These are phyloP conservation scores for Piper longum DNA, from an alignment of 164 flowering plant genomes.

Conservation along the genomic window DNA sequence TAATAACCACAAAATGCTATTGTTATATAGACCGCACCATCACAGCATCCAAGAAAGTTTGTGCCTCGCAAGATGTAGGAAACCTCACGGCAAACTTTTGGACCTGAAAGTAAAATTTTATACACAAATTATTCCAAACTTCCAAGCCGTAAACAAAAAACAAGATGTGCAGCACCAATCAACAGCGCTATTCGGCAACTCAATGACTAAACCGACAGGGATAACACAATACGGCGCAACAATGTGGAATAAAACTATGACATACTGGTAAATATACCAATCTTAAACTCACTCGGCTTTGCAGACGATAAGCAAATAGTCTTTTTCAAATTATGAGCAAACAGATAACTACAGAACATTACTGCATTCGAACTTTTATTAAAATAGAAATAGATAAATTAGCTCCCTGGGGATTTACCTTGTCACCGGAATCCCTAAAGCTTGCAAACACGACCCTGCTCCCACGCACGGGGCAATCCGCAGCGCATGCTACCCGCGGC, in stretches of 20 bases:
- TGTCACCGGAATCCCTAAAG: conserved; percentile 20
- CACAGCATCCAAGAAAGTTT: conserved; percentile 16
- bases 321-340: not conserved
- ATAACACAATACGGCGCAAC: no score
- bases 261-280: no score
- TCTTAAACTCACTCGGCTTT: no score
- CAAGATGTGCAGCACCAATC: not conserved
- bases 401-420: conserved; percentile 17
- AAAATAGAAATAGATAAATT: not conserved
- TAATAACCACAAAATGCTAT: no score
- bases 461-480: conserved; percentile 18
- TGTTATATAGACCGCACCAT: conserved; percentile 9
- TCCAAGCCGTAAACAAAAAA: not conserved
- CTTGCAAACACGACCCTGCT: conserved; percentile 31
- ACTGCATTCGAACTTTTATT: not conserved
- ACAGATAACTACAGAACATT: not conserved
- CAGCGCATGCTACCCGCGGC: conserved; percentile 39
- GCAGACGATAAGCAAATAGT: no score
- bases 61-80: conserved; percentile 11
- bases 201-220: no score
- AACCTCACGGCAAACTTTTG: conserved; percentile 32
- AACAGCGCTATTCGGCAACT: not conserved
- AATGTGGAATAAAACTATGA: no score
- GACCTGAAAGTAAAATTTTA: conserved; percentile 13
- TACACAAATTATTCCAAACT: not conserved